Conservation (phyloP, 371 early-diverging fungal genomes). For the Mucor lusitanicus region DNA sequence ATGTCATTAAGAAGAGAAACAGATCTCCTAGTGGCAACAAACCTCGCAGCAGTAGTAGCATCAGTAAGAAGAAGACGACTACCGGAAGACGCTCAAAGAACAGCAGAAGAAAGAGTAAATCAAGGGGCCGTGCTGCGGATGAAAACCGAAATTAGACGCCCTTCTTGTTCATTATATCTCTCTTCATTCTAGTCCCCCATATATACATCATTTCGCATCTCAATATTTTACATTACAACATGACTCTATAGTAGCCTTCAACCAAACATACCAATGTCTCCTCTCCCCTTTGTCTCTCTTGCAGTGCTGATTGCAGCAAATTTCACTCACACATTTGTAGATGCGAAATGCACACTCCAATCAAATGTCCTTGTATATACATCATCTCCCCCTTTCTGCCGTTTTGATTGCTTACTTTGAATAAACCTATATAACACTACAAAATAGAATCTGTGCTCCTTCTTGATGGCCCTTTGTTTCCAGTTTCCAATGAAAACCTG, state of each 20-base stretch:
- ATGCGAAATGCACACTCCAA: not conserved
- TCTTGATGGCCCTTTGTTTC: not conserved
- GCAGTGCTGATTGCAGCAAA: not conserved
- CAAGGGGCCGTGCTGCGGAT: not conserved
- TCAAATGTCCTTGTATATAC: not conserved
- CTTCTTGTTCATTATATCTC: not conserved
- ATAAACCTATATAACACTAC: not conserved
- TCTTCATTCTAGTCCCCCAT: not conserved
- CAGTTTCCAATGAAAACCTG: not conserved
- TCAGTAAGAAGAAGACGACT: not conserved
- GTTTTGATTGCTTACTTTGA: not conserved
- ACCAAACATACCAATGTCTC: not conserved
- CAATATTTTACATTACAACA: not conserved
- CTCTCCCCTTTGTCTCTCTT: not conserved
- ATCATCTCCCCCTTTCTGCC: not conserved
- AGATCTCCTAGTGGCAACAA: conserved; percentile 1
- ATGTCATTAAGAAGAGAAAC: conserved; percentile 38
- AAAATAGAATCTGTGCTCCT: not conserved
- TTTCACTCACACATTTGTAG: not conserved
- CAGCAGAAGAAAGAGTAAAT: not conserved
- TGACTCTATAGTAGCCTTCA: not conserved
- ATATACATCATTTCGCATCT: not conserved
- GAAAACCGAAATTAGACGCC: not conserved
- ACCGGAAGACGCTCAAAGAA: not conserved
- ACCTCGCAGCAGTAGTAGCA: not conserved